phyloP scores from a whole-genome alignment of 2,329 filamentous ascomycete genomes.

The Neonectria magnoliae region DNA sequence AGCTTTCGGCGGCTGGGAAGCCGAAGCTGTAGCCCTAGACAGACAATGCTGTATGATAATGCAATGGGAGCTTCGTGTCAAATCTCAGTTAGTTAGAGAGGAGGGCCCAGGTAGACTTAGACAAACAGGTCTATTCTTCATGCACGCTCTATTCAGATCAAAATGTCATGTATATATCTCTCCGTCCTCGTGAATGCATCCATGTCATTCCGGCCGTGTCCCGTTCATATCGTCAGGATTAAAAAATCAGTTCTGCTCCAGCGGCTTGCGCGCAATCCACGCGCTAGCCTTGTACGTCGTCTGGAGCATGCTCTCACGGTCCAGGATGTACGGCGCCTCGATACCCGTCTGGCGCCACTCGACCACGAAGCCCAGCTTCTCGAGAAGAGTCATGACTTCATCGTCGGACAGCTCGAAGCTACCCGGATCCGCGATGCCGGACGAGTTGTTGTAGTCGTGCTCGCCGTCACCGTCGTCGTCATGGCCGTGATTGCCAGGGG shows the following conservation, averaged over 20 bases:
- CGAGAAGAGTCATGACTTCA: constrained; percentile 82
- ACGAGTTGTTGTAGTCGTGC: constrained; percentile 58
- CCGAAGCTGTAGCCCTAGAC: constrained; percentile 53
- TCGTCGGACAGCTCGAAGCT: constrained; percentile 91
- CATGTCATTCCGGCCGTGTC: background rate
- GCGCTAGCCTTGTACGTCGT: constrained; percentile 82
- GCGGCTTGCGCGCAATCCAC: constrained; percentile 84
- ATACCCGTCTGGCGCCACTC: constrained; percentile 68
- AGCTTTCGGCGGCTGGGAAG: constrained; percentile 49
- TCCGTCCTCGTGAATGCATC: background rate
- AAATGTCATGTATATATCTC: background rate
- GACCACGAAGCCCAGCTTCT: constrained; percentile 79
- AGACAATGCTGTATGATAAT: constrained; percentile 29
- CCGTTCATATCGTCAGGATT: background rate
- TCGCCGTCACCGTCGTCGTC: constrained; percentile 62
- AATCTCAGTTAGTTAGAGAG: constrained; percentile 6
- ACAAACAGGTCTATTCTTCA: constrained; percentile 22
- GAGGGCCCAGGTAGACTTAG: background rate
- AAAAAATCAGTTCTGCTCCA: constrained; percentile 9
- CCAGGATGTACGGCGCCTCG: constrained; percentile 88
- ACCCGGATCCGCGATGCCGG: constrained; percentile 87
- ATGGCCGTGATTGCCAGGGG: constrained; percentile 65
- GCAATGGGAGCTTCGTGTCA: constrained; percentile 4
- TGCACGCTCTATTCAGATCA: constrained; percentile 16
- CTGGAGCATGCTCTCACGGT: constrained; percentile 84